Percentiles rank a stretch among this genome's conserved stretches.
Evolutionary conservation across 176 grass and related monocot genomes (phyloP).

Genomic region (Zea mays): DNA sequence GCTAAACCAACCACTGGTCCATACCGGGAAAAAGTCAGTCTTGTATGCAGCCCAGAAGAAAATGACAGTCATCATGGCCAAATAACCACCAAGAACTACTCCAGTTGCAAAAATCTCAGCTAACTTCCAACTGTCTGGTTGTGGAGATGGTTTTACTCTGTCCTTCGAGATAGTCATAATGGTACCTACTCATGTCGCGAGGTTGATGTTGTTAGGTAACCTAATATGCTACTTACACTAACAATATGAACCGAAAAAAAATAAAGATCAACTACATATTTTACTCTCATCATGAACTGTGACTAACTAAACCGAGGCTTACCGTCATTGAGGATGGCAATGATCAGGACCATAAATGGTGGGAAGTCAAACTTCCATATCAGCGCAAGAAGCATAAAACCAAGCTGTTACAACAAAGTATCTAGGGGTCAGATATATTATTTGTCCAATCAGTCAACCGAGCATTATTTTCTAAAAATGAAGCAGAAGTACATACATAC

Average conservation of each 20-base stretch:
- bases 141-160: conserved; percentile 83
- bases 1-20: not conserved
- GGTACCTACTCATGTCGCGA: conserved; percentile 52
- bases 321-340: conserved; percentile 97
- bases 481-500: conserved; percentile 36
- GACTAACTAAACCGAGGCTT: conserved; percentile 8
- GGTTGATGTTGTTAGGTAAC: not conserved
- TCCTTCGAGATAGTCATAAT: conserved; percentile 98
- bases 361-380: conserved; percentile 90
- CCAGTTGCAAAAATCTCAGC: conserved; percentile 91
- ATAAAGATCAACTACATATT: not conserved
- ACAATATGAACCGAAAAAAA: conserved; percentile 6
- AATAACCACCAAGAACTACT: conserved; percentile 71
- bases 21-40: conserved; percentile 85
- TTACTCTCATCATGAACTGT: conserved; percentile 6
- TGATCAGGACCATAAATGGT: conserved; percentile 95
- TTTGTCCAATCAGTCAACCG: not conserved
- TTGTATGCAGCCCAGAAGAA: conserved; percentile 96
- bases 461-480: not conserved
- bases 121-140: conserved; percentile 91
- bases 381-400: conserved; percentile 90
- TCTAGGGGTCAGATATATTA: conserved; percentile 11
- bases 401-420: conserved; percentile 60
- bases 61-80: conserved; percentile 94
- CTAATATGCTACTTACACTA: conserved; percentile 4